These are phyloP conservation scores for Globisporangium sylvaticum DNA, from an alignment of 352 stramenopile species.

Conservation along the genomic window DNA sequence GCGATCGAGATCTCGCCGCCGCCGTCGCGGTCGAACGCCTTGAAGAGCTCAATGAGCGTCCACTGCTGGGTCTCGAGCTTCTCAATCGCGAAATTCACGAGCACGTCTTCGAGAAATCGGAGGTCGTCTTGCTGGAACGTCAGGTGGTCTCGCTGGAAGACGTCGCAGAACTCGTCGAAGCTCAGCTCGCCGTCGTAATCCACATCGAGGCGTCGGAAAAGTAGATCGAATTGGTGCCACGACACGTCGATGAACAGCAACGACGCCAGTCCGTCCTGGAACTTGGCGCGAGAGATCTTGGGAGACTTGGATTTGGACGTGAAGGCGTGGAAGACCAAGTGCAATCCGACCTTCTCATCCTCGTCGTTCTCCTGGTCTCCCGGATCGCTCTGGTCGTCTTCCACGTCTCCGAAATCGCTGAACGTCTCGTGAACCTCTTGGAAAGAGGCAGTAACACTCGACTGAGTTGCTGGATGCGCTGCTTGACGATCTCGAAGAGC, in stretches of 20 bases:
- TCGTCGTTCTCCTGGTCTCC: slow-evolving; percentile 15
- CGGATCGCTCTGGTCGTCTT: slow-evolving; percentile 19
- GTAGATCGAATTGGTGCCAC: slow-evolving; percentile 49
- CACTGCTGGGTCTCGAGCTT: slow-evolving; percentile 41
- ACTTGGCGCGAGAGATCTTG: slow-evolving; percentile 37
- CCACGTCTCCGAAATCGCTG: slow-evolving; percentile 45
- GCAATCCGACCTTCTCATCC: slow-evolving; percentile 17
- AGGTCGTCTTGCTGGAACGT: slow-evolving; percentile 32
- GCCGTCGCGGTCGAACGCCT: slow-evolving; percentile 46
- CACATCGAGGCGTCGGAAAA: slow-evolving; percentile 42
- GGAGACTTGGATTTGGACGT: slow-evolving; percentile 10
- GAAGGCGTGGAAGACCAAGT: slow-evolving; percentile 34
- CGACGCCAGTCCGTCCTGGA: slow-evolving; percentile 31
- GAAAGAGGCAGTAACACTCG: slow-evolving; percentile 22
- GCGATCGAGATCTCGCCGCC: slow-evolving; percentile 41
- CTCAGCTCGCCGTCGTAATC: slow-evolving; percentile 34
- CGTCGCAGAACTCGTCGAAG: slow-evolving; percentile 33
- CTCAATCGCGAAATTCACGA: slow-evolving; percentile 41
- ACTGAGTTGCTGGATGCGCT: slow-evolving; percentile 34
- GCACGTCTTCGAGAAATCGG: slow-evolving; percentile 31
- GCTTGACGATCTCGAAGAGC: slow-evolving; percentile 45
- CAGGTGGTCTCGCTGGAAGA: slow-evolving; percentile 27
- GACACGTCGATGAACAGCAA: slow-evolving; percentile 39
- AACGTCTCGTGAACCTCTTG: slow-evolving; percentile 23
- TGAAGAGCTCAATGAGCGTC: slow-evolving; percentile 43